Evolutionary conservation across 805 yeast genomes (phyloP).

Genomic region (Wickerhamiella australiensis): DNA sequence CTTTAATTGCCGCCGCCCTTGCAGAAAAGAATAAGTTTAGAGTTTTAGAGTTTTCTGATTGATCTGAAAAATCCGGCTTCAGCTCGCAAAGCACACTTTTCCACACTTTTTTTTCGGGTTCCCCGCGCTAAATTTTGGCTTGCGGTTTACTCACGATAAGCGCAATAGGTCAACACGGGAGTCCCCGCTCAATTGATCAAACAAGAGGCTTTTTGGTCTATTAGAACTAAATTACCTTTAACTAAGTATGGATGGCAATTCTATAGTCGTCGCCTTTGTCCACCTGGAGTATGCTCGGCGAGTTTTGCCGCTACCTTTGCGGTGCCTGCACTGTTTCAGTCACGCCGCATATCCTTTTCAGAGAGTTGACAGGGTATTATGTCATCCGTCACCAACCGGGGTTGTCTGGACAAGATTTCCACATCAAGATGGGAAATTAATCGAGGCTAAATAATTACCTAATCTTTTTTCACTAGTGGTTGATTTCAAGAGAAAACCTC

Average conservation of each 20-base stretch:
- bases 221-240: too few species aligned
- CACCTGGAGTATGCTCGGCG: too few species aligned
- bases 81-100: too few species aligned
- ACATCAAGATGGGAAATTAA: too few species aligned
- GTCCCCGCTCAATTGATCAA: too few species aligned
- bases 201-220: too few species aligned
- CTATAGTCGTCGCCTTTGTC: too few species aligned
- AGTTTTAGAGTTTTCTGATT: background rate
- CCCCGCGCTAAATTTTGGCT: background rate
- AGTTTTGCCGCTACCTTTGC: too few species aligned
- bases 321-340: background rate
- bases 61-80: too few species aligned
- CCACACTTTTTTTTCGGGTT: too few species aligned
- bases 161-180: background rate
- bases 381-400: background rate
- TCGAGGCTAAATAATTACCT: background rate
- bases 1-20: background rate
- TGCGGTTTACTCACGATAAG: background rate
- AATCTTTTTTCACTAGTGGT: conserved; percentile 4
- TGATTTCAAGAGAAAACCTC: background rate
- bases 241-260: too few species aligned
- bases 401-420: too few species aligned
- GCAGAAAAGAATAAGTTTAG: background rate
- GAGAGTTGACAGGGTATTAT: background rate
- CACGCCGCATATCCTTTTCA: background rate